Evolutionary conservation across 768 basidiomycete species (phyloP).

Genomic region (Collybiopsis luxurians): DNA sequence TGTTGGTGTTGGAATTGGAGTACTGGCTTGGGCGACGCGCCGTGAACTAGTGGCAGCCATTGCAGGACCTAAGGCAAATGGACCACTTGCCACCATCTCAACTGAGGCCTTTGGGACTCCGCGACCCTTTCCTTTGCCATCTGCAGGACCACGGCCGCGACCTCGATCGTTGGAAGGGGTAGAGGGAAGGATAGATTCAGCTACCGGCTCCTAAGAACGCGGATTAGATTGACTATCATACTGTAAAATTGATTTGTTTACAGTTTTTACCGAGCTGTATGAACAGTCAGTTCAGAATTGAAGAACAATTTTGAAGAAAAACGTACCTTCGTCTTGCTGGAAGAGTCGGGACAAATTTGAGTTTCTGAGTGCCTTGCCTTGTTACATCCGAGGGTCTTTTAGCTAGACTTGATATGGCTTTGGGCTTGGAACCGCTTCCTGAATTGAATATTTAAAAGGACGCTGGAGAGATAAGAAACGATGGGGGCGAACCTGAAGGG

Average conservation of each 20-base stretch:
- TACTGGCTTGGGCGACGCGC: slow-evolving; percentile 39
- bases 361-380: slow-evolving; percentile 68
- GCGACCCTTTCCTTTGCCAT: slow-evolving; percentile 50
- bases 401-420: slow-evolving; percentile 74
- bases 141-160: slow-evolving; percentile 45
- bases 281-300: slow-evolving; percentile 6
- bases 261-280: slow-evolving; percentile 63
- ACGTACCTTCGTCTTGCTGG: slow-evolving; percentile 78
- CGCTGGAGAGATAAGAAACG: no score
- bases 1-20: slow-evolving; percentile 54
- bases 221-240: background rate
- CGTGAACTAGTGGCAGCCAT: slow-evolving; percentile 55
- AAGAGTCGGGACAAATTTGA: slow-evolving; percentile 79
- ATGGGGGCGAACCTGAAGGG: background rate
- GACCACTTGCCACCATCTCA: slow-evolving; percentile 85
- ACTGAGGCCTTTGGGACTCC: slow-evolving; percentile 49
- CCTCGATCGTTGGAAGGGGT: slow-evolving; percentile 31
- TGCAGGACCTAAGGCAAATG: slow-evolving; percentile 84
- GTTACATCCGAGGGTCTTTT: slow-evolving; percentile 73
- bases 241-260: slow-evolving; percentile 26
- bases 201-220: slow-evolving; percentile 43
- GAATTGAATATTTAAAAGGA: background rate
- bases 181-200: slow-evolving; percentile 24
- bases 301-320: slow-evolving; percentile 38
- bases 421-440: slow-evolving; percentile 31